Evolutionary conservation across 164 flowering plant genomes (phyloP), one percentile per base, ranked within the genome.

Genomic region (Vitis rupestris): DNA sequence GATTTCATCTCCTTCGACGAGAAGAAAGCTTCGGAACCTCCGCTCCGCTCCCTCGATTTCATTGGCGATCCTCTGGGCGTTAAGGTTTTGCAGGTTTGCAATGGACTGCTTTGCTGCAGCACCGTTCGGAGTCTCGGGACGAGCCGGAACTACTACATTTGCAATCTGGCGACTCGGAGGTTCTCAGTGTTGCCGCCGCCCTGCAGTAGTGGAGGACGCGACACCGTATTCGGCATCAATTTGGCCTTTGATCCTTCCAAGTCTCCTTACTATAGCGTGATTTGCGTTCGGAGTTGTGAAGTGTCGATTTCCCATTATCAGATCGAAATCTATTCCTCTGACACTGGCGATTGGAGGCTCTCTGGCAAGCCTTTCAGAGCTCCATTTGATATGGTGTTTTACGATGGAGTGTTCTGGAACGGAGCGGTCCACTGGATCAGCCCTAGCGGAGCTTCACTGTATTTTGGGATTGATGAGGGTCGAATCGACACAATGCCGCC

Each of bases 341-440:
- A 53, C 30, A 49, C 48, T 10, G 37, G 65, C 8, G 3, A 14
- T 0, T 69, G 76, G 76, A 72, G 64, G 50, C 30, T 50, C 8
- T 66, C 53, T 23, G 72, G 66, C 0, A 4, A 52, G 23, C 57
- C 70, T 9, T 79, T 73, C 11, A 11, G 7, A 0, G 54, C 52
- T 0, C 49, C 65, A 2, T 12, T 10, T 8, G 19, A 52, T 27
- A 30, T 31, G 12, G 9, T 64, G 53, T 68, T 62, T 37, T 4
- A 59, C 3, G 12, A 15, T 0, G 82, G 72, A 3, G 74, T 78
- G 4, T 78, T 68, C 16, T 81, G 79, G 73, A 81, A 78, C 55
- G 78, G 75, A 5, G 69, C 78, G 0, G 17, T 78, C 15, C 72
- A 78, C 37, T 81, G 84, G 84, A 7, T 73, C 4, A 31, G 71